Percentiles rank a stretch among this genome's conserved stretches.
Evolutionary conservation across 164 flowering plant genomes (phyloP).

Genomic region (Euptelea pleiosperma): DNA sequence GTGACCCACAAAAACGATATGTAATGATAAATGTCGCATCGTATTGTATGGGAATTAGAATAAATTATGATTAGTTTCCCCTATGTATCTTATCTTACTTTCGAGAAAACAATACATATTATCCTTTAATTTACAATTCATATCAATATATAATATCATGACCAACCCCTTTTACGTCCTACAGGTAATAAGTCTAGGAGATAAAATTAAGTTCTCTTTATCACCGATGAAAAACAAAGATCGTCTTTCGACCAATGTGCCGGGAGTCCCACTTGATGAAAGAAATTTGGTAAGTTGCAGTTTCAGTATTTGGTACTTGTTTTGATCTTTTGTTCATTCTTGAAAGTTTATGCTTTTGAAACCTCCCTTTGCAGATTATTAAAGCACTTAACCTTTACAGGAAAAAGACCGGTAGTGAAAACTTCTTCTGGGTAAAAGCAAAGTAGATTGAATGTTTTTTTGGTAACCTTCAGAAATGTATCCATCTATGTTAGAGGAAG

Average conservation of each 20-base stretch:
- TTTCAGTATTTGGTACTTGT: neutral
- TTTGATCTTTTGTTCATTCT: constrained; percentile 4
- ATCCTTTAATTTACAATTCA: neutral
- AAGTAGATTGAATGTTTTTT: neutral
- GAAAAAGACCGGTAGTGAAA: constrained; percentile 73
- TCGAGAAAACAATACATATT: neutral
- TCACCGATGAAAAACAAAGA: constrained; percentile 73
- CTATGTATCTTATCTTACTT: neutral
- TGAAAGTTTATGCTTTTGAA: constrained; percentile 4
- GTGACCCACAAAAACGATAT: neutral
- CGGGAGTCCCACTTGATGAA: constrained; percentile 92
- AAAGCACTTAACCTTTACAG: constrained; percentile 91
- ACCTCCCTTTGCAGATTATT: constrained; percentile 59
- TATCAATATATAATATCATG: neutral
- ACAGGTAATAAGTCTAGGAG: constrained; percentile 94
- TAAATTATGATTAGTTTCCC: neutral
- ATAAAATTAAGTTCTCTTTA: constrained; percentile 75
- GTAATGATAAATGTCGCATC: neutral
- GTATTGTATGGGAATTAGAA: too few relatives aligned
- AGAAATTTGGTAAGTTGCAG: constrained; percentile 58
- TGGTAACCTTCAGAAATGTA: neutral
- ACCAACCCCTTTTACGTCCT: constrained; percentile 3
- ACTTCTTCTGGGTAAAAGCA: constrained; percentile 72
- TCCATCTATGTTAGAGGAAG: neutral
- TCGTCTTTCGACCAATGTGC: constrained; percentile 75